phyloP scores from a whole-genome alignment of 2,329 filamentous ascomycete genomes.

The Exophiala xenobiotica region DNA sequence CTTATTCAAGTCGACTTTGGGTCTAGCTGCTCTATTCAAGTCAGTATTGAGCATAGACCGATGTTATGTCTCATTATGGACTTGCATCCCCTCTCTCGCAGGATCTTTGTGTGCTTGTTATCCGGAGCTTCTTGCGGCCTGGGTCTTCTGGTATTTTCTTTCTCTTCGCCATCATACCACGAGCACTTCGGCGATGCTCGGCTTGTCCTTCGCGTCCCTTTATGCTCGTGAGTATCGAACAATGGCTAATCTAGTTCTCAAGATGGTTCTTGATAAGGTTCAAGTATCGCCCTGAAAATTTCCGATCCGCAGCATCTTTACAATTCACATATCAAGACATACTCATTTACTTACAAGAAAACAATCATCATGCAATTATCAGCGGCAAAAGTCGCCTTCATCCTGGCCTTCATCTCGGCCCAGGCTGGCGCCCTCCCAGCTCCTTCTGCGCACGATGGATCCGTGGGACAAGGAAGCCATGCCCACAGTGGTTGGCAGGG shows the following conservation, averaged over 20 bases:
- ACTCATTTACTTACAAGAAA: background rate
- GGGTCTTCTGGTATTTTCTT: background rate
- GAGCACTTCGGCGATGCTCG: background rate
- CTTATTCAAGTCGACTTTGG: slow-evolving; percentile 18
- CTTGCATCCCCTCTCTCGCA: background rate
- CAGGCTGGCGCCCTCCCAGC: slow-evolving; percentile 18
- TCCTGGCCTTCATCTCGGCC: slow-evolving; percentile 20
- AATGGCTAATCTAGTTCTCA: background rate
- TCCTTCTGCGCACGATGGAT: slow-evolving; percentile 12
- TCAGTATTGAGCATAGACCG: slow-evolving; percentile 9
- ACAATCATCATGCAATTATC: slow-evolving; percentile 13
- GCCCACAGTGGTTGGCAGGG: no score
- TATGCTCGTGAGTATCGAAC: slow-evolving; percentile 6
- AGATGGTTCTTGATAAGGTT: background rate
- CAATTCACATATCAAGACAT: background rate
- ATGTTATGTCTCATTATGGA: slow-evolving; percentile 2
- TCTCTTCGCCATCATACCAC: background rate
- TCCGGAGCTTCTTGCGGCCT: slow-evolving; percentile 14
- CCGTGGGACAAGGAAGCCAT: background rate
- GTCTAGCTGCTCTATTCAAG: slow-evolving; percentile 17
- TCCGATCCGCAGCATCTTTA: background rate
- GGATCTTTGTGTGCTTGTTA: slow-evolving; percentile 11
- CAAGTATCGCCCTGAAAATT: background rate
- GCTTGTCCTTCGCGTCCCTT: slow-evolving; percentile 5
- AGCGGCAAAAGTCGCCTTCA: slow-evolving; percentile 14